These are phyloP conservation scores for Nemania serpens DNA, from an alignment of 2,329 filamentous ascomycete genomes.

Conservation along the genomic window DNA sequence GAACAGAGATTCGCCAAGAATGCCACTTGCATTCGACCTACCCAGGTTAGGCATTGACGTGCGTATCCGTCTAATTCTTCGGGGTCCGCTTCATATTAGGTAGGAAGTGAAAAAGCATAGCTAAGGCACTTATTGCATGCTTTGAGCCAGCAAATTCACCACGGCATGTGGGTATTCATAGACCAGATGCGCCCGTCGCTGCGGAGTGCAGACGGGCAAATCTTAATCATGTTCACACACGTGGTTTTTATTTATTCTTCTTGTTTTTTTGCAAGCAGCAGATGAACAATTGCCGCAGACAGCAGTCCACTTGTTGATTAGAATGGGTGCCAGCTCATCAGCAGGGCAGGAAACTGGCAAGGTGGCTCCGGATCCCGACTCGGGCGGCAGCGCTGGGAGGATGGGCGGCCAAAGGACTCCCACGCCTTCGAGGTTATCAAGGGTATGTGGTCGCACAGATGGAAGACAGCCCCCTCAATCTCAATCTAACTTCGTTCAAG, in stretches of 20 bases:
- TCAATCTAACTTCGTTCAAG: conserved; percentile 15
- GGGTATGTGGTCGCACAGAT: conserved; percentile 15
- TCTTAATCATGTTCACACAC: conserved; percentile 1
- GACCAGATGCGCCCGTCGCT: neutral
- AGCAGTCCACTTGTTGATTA: conserved; percentile 11
- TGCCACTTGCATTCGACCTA: neutral
- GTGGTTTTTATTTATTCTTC: neutral
- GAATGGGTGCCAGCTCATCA: conserved; percentile 26
- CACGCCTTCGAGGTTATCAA: conserved; percentile 18
- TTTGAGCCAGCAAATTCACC: conserved; percentile 5
- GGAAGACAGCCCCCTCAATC: neutral
- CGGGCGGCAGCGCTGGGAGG: conserved; percentile 8
- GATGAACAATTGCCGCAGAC: conserved; percentile 5
- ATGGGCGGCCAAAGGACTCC: conserved; percentile 8
- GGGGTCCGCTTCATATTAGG: no score
- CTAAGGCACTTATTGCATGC: neutral
- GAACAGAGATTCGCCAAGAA: neutral
- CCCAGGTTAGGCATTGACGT: neutral
- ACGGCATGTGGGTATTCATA: conserved; percentile 17
- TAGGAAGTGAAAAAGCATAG: no score
- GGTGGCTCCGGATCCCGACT: conserved; percentile 14
- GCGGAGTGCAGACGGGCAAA: conserved; percentile 5
- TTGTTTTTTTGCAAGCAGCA: neutral
- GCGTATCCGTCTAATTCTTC: no score
- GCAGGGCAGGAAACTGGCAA: conserved; percentile 20